Base-by-base conservation (phyloP, 768 basidiomycete genomes). In the Boletus subparvulus region DNA sequence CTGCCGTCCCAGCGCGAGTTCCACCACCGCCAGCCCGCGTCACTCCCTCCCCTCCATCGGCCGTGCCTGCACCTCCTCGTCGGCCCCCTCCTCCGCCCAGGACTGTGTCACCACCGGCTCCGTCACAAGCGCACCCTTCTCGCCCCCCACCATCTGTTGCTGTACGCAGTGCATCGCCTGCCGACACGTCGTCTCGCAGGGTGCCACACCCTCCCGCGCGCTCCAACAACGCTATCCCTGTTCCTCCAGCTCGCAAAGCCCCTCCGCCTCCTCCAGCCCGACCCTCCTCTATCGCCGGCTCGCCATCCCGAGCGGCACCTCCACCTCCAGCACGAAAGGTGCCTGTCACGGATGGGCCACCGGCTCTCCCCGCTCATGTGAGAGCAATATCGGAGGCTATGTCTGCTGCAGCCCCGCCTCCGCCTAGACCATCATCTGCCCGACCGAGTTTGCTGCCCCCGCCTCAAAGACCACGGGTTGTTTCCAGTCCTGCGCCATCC, bases 231-330 rank as follows among this genome's bases (percentile, higher is more conserved):
- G 46, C 21, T 37, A 44, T 58, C 40, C 54, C 60, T 3, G 50
- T 56, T 33, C 65, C 65, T 10, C 74, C 75, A 16, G 64, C 57
- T 33, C 73, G 78, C 47, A 71, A 66, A 47, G 72, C 73, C 35
- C 72, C 77, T 13, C 73, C 73, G 0, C 82, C 82, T 14, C 81
- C 83, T 16, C 74, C 80, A 30, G 73, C 77, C 19, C 67, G 80
- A 50, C 69, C 75, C 7, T 78, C 77, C 51, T 72, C 74, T 24
- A 64, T 68, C 0, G 60, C 62, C 13, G 58, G 65, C 7, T 65
- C 63, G 21, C 64, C 71, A 14, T 61, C 68, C 24, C 71, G 77
- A 55, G 61, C 57, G 24, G 70, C 68, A 14, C 78, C 78, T 24
- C 75, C 71, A 13, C 77, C 76, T 9, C 79, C 77, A 41, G 64